Percentiles rank a stretch among this genome's conserved stretches.
Conservation (phyloP, 257 asterid genomes). For the Salvia splendens region DNA sequence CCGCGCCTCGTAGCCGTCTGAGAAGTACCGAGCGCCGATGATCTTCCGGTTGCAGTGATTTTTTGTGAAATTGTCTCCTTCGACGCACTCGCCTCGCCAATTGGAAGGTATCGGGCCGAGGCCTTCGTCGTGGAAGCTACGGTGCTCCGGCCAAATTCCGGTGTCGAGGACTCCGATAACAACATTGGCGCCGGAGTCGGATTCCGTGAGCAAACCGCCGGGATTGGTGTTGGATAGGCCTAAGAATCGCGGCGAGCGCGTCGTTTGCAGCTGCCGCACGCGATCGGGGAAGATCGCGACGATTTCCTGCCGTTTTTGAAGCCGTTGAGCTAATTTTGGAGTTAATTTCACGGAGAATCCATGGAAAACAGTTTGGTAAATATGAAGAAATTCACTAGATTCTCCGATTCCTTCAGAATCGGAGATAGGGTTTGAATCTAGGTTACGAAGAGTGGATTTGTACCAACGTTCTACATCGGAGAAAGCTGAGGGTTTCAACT, state of each 20-base stretch:
- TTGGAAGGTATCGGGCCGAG: constrained; percentile 61
- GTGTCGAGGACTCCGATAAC: constrained; percentile 76
- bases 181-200: constrained; percentile 69
- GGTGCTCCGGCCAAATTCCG: constrained; percentile 76
- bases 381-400: constrained; percentile 48
- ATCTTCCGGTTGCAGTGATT: constrained; percentile 64
- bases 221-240: constrained; percentile 50
- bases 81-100: constrained; percentile 73
- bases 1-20: constrained; percentile 56
- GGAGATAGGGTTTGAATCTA: constrained; percentile 35
- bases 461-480: constrained; percentile 66
- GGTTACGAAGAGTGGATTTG: constrained; percentile 59
- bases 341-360: constrained; percentile 76
- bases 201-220: constrained; percentile 48
- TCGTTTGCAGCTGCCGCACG: constrained; percentile 68
- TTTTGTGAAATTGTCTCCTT: constrained; percentile 54
- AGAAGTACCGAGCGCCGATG: constrained; percentile 69
- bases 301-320: constrained; percentile 46
- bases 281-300: constrained; percentile 64
- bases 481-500: constrained; percentile 63
- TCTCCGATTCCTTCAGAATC: background rate
- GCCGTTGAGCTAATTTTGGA: constrained; percentile 47
- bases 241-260: constrained; percentile 69
- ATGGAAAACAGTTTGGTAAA: constrained; percentile 70
- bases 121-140: constrained; percentile 70